Base-by-base conservation (phyloP, 768 basidiomycete genomes). In the Leucogyrophana mollusca region DNA sequence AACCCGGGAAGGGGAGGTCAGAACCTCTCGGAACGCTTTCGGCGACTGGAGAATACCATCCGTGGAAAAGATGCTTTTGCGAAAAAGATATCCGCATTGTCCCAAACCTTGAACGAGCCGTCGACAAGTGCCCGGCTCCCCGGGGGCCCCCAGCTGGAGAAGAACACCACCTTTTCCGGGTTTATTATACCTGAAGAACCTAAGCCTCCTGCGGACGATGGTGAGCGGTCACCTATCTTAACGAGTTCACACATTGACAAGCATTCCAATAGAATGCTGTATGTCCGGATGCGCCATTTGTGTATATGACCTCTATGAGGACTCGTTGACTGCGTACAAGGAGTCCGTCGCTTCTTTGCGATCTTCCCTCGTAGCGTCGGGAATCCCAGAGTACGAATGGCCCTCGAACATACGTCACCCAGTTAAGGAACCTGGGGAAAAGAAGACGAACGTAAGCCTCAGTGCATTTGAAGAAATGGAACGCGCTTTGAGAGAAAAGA, bases 251-350 rank as follows among this genome's bases (percentile, higher is more conserved):
- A 32, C 32, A 32, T 17, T 33, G 34, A 14, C 43, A 11, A 16
- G 21, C 11, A 40, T 13, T 32, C n/a, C 16, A 4, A 9, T 53
- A 93, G 92, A 93, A 65, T 94, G 92, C 64, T 95, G 92, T 71
- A 94, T 94, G 92, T 92, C 90, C 2, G 90, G 90, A 23, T 95
- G 93, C 58, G 88, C 91, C 0, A 67, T 94, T n/a, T 94, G 93
- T 62, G 87, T 94, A 7, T 90, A 94, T 66, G 90, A 92, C 55
- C 63, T 93, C 20, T 91, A 93, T 66, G 82, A 88, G 50, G 90
- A 92, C 39, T 78, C 84, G 1, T 62, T 90, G 2, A 69, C 71
- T 18, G 71, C 69, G 10, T 92, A 92, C 68, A 74, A 77, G 20
- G 72, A 76, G 10, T 73, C 82, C 4, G 52, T 92, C 0, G 56